Percentiles rank a stretch among this genome's conserved stretches.
Evolutionary conservation across 495 filamentous ascomycete species (phyloP).

Genomic region (Daldinia loculata): DNA sequence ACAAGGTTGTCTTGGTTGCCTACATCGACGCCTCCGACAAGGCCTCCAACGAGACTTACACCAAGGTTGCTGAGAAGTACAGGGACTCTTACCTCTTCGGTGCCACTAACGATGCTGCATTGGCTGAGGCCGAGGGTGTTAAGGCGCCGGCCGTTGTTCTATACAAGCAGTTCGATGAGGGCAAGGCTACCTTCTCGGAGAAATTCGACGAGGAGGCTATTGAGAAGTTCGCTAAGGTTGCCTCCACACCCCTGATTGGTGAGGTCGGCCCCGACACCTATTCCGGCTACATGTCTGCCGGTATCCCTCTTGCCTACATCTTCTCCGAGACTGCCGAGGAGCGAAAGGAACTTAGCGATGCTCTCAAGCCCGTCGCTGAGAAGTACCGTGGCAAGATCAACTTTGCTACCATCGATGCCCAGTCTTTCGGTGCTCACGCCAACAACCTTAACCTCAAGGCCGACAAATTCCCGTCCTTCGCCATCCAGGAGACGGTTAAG

Average conservation of each 20-base stretch:
- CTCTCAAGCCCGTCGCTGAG: conserved; percentile 70
- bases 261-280: conserved; percentile 99
- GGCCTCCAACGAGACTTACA: conserved; percentile 81
- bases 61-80: conserved; percentile 78
- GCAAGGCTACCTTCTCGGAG: conserved; percentile 83
- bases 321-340: conserved; percentile 95
- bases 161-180: conserved; percentile 98
- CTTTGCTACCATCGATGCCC: conserved; percentile 98
- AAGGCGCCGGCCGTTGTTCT: conserved; percentile 87
- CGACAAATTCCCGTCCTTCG: conserved; percentile 95
- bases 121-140: conserved; percentile 91
- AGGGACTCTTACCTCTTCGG: conserved; percentile 94
- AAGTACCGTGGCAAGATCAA: conserved; percentile 86
- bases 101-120: conserved; percentile 77
- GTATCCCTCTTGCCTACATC: conserved; percentile 95
- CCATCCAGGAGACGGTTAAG: conserved; percentile 95
- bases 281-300: conserved; percentile 92
- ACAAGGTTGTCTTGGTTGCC: conserved; percentile 94
- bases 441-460: conserved; percentile 97
- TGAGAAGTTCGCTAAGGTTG: conserved; percentile 80
- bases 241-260: conserved; percentile 90
- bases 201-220: conserved; percentile 80
- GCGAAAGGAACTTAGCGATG: conserved; percentile 76
- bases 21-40: conserved; percentile 89
- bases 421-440: conserved; percentile 92